A percentile compares a stretch with the other conserved stretches of the same genome.
Evolutionary conservation across 306 rosid species (phyloP).

Genomic region (Potentilla sterilis): DNA sequence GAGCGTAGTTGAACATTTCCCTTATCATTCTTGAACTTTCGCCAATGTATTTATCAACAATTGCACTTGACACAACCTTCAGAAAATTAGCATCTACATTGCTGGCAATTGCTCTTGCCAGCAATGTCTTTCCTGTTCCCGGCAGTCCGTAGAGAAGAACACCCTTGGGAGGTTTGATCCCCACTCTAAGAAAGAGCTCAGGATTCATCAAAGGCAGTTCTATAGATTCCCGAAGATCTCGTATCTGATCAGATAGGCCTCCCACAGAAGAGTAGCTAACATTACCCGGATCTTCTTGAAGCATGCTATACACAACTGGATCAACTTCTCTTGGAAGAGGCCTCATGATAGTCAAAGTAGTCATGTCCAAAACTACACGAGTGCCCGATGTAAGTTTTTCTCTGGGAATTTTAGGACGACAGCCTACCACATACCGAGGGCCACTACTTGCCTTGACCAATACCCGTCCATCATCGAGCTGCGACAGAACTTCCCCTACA

Average conservation of each 20-base stretch:
- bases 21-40: constrained; percentile 92
- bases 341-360: constrained; percentile 85
- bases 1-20: constrained; percentile 98
- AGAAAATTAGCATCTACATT: constrained; percentile 92
- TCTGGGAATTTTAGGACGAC: constrained; percentile 86
- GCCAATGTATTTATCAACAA: constrained; percentile 88
- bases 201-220: constrained; percentile 97
- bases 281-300: constrained; percentile 97
- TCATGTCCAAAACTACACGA: constrained; percentile 91
- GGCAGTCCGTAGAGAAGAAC: constrained; percentile 98
- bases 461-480: constrained; percentile 97
- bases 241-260: constrained; percentile 92
- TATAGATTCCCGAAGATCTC: constrained; percentile 93
- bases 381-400: constrained; percentile 88
- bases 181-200: constrained; percentile 90
- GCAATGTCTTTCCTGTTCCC: constrained; percentile 90
- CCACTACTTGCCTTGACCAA: constrained; percentile 95
- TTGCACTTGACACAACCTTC: constrained; percentile 98
- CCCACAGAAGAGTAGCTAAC: constrained; percentile 97
- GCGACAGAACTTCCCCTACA: constrained; percentile 79
- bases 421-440: constrained; percentile 91
- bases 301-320: constrained; percentile 91
- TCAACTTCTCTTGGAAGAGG: constrained; percentile 98
- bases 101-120: constrained; percentile 95
- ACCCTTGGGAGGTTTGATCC: constrained; percentile 98